Evolutionary conservation across 1,284 basidiomycete species (phyloP).

Genomic region (Cyathus olla): DNA sequence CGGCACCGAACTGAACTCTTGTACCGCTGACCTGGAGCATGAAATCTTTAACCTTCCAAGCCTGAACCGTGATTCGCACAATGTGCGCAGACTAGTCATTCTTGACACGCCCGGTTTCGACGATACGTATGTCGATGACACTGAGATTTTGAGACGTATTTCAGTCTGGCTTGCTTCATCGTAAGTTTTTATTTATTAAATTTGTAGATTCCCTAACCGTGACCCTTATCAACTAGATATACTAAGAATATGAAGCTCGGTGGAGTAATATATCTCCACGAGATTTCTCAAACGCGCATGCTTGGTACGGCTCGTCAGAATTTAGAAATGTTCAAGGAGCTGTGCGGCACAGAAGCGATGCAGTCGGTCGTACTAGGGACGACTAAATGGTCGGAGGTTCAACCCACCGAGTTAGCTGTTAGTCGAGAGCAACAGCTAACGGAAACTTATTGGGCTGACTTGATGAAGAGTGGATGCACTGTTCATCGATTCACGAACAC

Average conservation of each 20-base stretch:
- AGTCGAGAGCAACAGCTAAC: neutral
- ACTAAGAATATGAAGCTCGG: neutral
- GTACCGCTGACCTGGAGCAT: neutral
- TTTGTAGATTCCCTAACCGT: neutral
- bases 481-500: neutral
- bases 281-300: neutral
- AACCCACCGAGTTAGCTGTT: neutral
- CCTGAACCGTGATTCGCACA: too few species aligned
- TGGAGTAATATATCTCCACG: neutral
- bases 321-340: neutral
- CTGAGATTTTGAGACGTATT: slow-evolving; percentile 10
- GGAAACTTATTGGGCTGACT: neutral
- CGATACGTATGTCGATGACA: slow-evolving; percentile 12
- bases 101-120: slow-evolving; percentile 29
- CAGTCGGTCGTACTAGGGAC: neutral
- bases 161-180: slow-evolving; percentile 12
- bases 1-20: neutral
- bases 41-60: neutral
- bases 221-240: neutral
- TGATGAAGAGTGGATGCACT: neutral
- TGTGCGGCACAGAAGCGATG: neutral
- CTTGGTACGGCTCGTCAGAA: neutral
- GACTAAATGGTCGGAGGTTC: neutral
- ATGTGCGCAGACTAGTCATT: slow-evolving; percentile 5
- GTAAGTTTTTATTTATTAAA: slow-evolving; percentile 6